These are phyloP conservation scores for Geranomyces michiganensis DNA, from an alignment of 192 early-diverging fungal species.

Conservation along the genomic window DNA sequence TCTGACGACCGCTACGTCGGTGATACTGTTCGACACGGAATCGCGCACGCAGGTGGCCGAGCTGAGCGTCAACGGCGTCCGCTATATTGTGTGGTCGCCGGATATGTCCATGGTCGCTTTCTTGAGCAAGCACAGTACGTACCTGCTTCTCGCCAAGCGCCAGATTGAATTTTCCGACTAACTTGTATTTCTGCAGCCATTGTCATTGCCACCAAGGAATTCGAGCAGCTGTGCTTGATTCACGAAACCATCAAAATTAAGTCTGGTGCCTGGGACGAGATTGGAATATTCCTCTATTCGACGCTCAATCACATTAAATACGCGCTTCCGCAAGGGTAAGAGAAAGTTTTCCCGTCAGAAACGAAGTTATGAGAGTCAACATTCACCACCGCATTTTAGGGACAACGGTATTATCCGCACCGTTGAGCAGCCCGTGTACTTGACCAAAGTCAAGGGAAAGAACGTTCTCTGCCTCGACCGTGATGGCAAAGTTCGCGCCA, in stretches of 20 bases:
- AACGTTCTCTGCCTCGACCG: conserved; percentile 87
- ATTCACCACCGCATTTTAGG: conserved; percentile 37
- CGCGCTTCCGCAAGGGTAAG: conserved; percentile 86
- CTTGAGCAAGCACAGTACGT: conserved; percentile 91
- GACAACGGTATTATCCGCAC: conserved; percentile 98
- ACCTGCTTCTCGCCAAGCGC: neutral
- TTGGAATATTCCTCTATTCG: conserved; percentile 90
- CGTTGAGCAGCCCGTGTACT: conserved; percentile 92
- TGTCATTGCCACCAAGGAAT: conserved; percentile 79
- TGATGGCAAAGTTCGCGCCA: conserved; percentile 81
- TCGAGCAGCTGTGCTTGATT: conserved; percentile 87
- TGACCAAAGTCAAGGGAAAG: conserved; percentile 85
- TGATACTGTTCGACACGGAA: conserved; percentile 91
- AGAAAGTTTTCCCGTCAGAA: too few species aligned
- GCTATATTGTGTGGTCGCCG: conserved; percentile 91
- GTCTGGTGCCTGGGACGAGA: conserved; percentile 94
- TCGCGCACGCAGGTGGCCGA: conserved; percentile 75
- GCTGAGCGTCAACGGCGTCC: conserved; percentile 80
- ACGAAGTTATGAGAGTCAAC: neutral
- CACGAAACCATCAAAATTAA: conserved; percentile 99
- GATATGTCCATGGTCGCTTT: conserved; percentile 89
- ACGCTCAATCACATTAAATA: conserved; percentile 99
- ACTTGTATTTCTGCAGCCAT: conserved; percentile 58
- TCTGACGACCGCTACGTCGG: conserved; percentile 80
- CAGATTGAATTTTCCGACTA: neutral